Conservation (phyloP, 2,329 filamentous ascomycete species). For the Penicillium sp. region DNA sequence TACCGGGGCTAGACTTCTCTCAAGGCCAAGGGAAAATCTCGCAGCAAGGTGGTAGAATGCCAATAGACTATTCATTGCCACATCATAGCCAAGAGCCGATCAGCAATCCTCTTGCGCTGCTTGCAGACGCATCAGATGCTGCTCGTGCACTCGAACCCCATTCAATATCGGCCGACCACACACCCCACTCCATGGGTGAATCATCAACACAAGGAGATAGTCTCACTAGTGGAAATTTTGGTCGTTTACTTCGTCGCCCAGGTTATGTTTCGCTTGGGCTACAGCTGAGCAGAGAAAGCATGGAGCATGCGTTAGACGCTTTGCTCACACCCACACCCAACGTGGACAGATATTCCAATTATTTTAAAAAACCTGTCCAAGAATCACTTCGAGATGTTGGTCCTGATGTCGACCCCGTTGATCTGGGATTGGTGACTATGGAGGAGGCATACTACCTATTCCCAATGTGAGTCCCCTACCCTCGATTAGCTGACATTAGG, state of each 20-base stretch:
- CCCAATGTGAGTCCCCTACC: conserved; percentile 21
- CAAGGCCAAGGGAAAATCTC: neutral
- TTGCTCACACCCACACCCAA: conserved; percentile 9
- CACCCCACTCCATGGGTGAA: neutral
- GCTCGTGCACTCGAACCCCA: conserved; percentile 14
- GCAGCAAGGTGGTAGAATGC: neutral
- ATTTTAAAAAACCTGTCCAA: conserved; percentile 19
- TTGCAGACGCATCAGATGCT: conserved; percentile 28
- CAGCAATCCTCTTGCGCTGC: conserved; percentile 29
- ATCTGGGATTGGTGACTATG: conserved; percentile 30
- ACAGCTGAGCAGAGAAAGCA: conserved; percentile 15
- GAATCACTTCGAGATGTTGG: conserved; percentile 23
- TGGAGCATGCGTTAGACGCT: conserved; percentile 23
- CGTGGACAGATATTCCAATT: conserved; percentile 18
- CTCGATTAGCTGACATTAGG: neutral
- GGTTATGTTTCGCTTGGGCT: conserved; percentile 28
- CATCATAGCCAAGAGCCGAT: conserved; percentile 18
- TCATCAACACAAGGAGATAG: neutral
- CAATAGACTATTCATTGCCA: neutral
- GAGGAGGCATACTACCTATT: conserved; percentile 29
- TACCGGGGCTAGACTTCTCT: neutral
- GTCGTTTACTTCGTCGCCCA: conserved; percentile 17
- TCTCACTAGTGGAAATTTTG: neutral
- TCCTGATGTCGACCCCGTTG: conserved; percentile 31
- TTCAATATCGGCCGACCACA: neutral